Evolutionary conservation across 805 yeast species (phyloP), one percentile per base, ranked within the genome.

Genomic region (Kuraishia cidri): DNA sequence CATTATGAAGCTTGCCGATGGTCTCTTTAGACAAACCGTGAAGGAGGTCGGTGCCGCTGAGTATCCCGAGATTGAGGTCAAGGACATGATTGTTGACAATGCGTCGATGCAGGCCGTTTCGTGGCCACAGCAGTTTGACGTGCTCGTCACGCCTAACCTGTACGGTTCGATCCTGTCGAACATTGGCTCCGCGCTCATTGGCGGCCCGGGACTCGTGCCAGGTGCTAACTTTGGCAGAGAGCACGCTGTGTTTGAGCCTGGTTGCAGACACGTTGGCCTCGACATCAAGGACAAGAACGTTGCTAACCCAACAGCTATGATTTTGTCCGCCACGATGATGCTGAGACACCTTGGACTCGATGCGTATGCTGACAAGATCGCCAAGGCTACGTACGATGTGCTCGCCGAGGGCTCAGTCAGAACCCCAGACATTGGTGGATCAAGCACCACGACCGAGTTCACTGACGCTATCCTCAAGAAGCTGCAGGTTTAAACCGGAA

Each of bases 101-200:
- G 97, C 97, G 41, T 86, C 97, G 40, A 92, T 90, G 98, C 97
- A 90, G 71, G 96, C 97, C 38, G 98, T 90, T 43, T 88, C 97
- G 38, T 74, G 81, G 64, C 97, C 97, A 48, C 95, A 90, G 64
- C 97, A 90, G 69, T 90, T 90, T 54, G 97, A 92, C 60, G 97
- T 92, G 37, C 73, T 90, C 66, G 97, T 92, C 43, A 86, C 97
- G 45, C 98, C 98, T 48, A 88, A 92, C 73, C 75, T 90, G 69
- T 90, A 90, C 74, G 98, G 98, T 68, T 82, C 96, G 55, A 90
- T 90, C 54, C 69, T 90, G 54, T 87, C 97, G 46, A 92, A 92
- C 75, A 88, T 90, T 52, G 98, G 97, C 69, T 95, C 97, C 47
- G 98, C 92, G 44, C 72, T 70, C 52, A 81, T 92, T 46, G 97